Evolutionary conservation across 176 grass and related monocot species (phyloP).

Genomic region (Typha latifolia): DNA sequence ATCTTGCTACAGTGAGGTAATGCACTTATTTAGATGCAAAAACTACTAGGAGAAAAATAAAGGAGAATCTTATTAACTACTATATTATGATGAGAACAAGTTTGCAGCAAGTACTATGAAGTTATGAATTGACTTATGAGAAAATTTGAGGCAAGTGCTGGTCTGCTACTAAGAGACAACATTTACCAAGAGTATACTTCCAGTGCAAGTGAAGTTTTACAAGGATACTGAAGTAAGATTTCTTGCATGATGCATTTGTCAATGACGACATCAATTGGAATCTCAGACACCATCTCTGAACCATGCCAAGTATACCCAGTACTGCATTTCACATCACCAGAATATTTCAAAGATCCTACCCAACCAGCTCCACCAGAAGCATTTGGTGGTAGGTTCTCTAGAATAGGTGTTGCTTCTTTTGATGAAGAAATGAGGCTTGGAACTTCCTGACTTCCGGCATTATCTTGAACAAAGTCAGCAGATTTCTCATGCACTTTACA

Average conservation of each 20-base stretch:
- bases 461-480: constrained; percentile 27
- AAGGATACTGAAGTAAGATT: constrained; percentile 98
- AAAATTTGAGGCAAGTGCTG: no score
- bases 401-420: constrained; percentile 20
- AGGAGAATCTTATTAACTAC: no score
- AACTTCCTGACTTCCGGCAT: constrained; percentile 22
- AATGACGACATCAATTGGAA: constrained; percentile 78
- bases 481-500: constrained; percentile 21
- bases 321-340: constrained; percentile 27
- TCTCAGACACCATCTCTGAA: constrained; percentile 38
- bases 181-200: not conserved
- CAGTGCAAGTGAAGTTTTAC: not conserved
- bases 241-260: constrained; percentile 89
- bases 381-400: constrained; percentile 21
- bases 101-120: no score
- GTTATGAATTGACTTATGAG: no score
- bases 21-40: no score
- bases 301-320: constrained; percentile 24
- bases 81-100: no score
- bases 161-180: not conserved
- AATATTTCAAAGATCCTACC: constrained; percentile 61
- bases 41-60: no score
- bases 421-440: constrained; percentile 21
- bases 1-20: no score
- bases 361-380: constrained; percentile 58